phyloP scores from a whole-genome alignment of 2,329 filamentous ascomycete genomes.

The Ascochyta pisi region DNA sequence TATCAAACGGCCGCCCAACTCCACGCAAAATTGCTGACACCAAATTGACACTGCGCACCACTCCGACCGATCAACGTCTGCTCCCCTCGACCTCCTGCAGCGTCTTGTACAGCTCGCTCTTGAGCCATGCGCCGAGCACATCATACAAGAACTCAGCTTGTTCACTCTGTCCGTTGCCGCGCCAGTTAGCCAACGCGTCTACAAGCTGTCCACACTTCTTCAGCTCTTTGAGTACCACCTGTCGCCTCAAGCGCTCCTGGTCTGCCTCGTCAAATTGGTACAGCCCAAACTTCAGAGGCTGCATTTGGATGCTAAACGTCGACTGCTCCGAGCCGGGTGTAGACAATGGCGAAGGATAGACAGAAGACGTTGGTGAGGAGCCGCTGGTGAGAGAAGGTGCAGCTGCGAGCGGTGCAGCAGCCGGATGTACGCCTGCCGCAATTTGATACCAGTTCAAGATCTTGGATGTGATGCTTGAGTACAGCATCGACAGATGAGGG shows the following conservation, averaged over 20 bases:
- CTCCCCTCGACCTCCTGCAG: conserved; percentile 32
- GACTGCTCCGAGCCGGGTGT: conserved; percentile 25
- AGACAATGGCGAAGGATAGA: conserved; percentile 28
- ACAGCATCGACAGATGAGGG: conserved; percentile 46
- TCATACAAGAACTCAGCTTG: conserved; percentile 42
- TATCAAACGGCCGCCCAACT: conserved; percentile 8
- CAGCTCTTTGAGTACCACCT: conserved; percentile 39
- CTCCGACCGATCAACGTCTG: background rate
- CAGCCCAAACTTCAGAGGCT: conserved; percentile 35
- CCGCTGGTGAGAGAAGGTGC: conserved; percentile 22
- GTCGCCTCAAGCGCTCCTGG: conserved; percentile 33
- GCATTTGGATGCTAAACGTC: conserved; percentile 30
- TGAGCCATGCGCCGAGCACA: conserved; percentile 42
- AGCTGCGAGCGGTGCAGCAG: conserved; percentile 18
- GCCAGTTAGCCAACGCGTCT: conserved; percentile 40
- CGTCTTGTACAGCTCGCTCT: conserved; percentile 41
- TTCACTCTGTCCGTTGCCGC: conserved; percentile 25
- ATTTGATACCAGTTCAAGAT: conserved; percentile 45
- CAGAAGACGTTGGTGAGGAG: conserved; percentile 23
- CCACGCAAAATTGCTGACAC: conserved; percentile 1
- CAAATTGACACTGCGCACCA: background rate
- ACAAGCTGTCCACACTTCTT: conserved; percentile 38
- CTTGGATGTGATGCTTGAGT: conserved; percentile 44
- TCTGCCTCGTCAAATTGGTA: conserved; percentile 40
- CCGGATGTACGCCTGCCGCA: conserved; percentile 32